phyloP scores from a whole-genome alignment of 495 filamentous ascomycete genomes.

The Podospora bellae-mahoneyi region DNA sequence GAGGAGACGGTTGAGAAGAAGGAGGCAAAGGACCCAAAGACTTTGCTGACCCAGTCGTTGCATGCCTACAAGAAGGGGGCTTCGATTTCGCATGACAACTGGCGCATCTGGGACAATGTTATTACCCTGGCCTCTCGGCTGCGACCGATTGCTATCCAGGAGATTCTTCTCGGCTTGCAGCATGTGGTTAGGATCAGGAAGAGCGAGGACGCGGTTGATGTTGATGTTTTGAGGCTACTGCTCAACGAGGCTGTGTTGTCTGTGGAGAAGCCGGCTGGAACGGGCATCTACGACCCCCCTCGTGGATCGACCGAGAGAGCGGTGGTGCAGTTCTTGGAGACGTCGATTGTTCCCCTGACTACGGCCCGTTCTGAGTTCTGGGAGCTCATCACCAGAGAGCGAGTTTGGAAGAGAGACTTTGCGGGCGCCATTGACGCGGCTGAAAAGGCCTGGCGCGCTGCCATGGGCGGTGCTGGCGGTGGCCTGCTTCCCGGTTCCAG shows the following conservation, averaged over 20 bases:
- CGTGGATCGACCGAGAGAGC: slow-evolving; percentile 48
- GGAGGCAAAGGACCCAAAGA: slow-evolving; percentile 45
- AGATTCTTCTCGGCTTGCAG: slow-evolving; percentile 68
- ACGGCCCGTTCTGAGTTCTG: slow-evolving; percentile 74
- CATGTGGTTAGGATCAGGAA: slow-evolving; percentile 72
- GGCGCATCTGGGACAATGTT: slow-evolving; percentile 94
- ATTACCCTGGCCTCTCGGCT: slow-evolving; percentile 78
- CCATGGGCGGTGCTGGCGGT: slow-evolving; percentile 44
- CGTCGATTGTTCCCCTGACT: slow-evolving; percentile 72
- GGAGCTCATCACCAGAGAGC: slow-evolving; percentile 66
- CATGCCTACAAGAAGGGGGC: slow-evolving; percentile 81
- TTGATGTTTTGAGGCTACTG: slow-evolving; percentile 64
- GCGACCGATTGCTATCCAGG: slow-evolving; percentile 66
- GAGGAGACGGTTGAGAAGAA: background rate
- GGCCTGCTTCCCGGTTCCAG: slow-evolving; percentile 18
- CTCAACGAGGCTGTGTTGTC: slow-evolving; percentile 62
- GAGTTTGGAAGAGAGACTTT: slow-evolving; percentile 65
- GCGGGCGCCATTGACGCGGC: slow-evolving; percentile 70
- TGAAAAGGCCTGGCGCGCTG: slow-evolving; percentile 84
- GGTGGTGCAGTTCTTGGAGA: slow-evolving; percentile 70
- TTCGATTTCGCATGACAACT: slow-evolving; percentile 72
- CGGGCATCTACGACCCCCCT: slow-evolving; percentile 39
- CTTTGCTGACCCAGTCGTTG: slow-evolving; percentile 69
- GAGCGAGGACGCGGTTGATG: slow-evolving; percentile 72
- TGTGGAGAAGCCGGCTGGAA: slow-evolving; percentile 26